Evolutionary conservation across 1,139 yeast genomes (phyloP).

Genomic region (Pichia sp.): DNA sequence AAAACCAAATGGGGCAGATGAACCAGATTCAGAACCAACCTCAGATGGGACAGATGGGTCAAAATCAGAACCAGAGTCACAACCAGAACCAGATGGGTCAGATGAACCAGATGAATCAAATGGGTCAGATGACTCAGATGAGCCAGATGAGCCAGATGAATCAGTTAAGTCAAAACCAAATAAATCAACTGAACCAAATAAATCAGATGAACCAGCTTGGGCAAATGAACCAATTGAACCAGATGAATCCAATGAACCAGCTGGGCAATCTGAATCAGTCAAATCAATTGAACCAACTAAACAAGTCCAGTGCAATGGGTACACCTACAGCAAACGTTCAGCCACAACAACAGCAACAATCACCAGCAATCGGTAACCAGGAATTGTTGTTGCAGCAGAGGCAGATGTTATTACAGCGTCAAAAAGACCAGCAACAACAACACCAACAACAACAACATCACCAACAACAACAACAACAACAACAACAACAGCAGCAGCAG

Average conservation of each 20-base stretch:
- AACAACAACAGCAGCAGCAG: slow-evolving; percentile 11
- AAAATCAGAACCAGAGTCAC: background rate
- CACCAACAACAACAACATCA: too few species aligned
- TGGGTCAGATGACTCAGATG: background rate
- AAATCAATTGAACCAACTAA: background rate
- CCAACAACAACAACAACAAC: background rate
- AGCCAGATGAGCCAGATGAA: slow-evolving; percentile 1
- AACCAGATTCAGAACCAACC: background rate
- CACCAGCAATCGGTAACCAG: background rate
- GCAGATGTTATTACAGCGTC: slow-evolving; percentile 1
- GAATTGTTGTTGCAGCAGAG: slow-evolving; percentile 1
- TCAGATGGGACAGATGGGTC: background rate
- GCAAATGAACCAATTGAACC: background rate
- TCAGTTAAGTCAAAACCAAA: background rate
- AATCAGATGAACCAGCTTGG: background rate
- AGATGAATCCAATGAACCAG: background rate
- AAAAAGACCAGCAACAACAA: slow-evolving; percentile 9
- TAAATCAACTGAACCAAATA: background rate
- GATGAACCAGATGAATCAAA: slow-evolving; percentile 1
- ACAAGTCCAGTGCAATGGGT: background rate
- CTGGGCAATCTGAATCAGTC: background rate
- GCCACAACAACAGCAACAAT: background rate
- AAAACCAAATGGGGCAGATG: slow-evolving; percentile 1
- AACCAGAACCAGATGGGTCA: slow-evolving; percentile 3
- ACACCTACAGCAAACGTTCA: background rate